phyloP scores from a whole-genome alignment of 306 rosid species.

The Abrus pulchellus region DNA sequence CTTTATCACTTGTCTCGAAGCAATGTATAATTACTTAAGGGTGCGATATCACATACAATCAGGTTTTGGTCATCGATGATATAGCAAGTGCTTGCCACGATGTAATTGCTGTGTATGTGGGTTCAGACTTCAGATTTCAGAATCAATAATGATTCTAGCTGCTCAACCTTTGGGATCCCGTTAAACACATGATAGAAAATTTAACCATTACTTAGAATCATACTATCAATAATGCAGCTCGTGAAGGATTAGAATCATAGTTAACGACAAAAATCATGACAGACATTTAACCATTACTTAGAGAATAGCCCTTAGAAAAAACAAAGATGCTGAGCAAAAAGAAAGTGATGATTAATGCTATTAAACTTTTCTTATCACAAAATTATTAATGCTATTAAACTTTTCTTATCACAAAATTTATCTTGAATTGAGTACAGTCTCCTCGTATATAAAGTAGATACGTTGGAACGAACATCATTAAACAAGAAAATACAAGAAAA shows the following conservation, averaged over 20 bases:
- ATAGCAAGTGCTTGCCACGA: background rate
- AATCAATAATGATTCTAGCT: background rate
- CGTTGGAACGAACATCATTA: conserved; percentile 37
- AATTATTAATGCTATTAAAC: conserved; percentile 13
- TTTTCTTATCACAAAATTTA: conserved; percentile 37
- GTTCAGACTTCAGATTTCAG: conserved; percentile 9
- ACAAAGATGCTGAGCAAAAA: conserved; percentile 4
- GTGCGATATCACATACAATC: background rate
- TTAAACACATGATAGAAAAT: conserved; percentile 26
- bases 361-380: conserved; percentile 40
- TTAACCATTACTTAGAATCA: background rate
- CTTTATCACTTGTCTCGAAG: background rate
- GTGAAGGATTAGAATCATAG: conserved; percentile 21
- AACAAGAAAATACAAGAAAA: conserved; percentile 7
- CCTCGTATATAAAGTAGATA: conserved; percentile 32
- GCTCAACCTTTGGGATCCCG: conserved; percentile 12
- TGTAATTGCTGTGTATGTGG: conserved; percentile 3
- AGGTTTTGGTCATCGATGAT: background rate
- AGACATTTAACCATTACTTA: conserved; percentile 13
- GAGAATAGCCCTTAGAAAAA: background rate
- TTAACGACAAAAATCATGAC: conserved; percentile 17
- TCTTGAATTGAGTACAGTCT: conserved; percentile 27
- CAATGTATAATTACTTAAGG: background rate
- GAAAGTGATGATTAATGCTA: conserved; percentile 19
- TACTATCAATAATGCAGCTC: background rate